phyloP scores from a whole-genome alignment of 305 asterid genomes.

The Ajuga reptans region DNA sequence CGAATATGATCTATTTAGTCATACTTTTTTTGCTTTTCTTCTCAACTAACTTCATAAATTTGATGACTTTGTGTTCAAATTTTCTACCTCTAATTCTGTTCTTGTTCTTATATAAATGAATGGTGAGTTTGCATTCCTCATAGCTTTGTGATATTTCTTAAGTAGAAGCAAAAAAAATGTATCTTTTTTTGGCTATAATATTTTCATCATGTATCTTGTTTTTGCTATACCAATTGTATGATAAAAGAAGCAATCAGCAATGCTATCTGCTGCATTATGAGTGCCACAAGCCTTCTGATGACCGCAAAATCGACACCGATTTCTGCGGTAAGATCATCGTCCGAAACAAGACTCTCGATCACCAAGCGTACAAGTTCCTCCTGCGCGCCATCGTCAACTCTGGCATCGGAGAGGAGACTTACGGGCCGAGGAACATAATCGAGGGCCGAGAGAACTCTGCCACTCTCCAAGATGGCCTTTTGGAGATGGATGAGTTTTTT shows the following conservation, averaged over 20 bases:
- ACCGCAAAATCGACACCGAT: conserved; percentile 29
- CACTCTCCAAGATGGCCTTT: conserved; percentile 25
- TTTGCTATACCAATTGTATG: conserved; percentile 11
- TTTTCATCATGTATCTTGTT: conserved; percentile 13
- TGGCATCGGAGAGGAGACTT: conserved; percentile 39
- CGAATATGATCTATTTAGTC: too few species aligned
- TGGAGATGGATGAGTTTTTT: conserved; percentile 34
- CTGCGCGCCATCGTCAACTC: conserved; percentile 32
- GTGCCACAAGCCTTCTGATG: conserved; percentile 37
- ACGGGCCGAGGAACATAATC: conserved; percentile 33
- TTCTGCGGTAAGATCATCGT: conserved; percentile 25
- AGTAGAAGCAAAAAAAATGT: too few species aligned
- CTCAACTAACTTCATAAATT: conserved; percentile 6
- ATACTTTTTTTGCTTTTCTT: too few species aligned
- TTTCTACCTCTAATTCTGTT: neutral
- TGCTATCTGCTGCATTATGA: conserved; percentile 38
- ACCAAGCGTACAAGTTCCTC: conserved; percentile 27
- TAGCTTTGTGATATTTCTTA: neutral
- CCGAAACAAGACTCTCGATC: conserved; percentile 34
- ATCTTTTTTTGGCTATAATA: neutral
- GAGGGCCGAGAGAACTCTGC: conserved; percentile 28
- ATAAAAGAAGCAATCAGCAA: conserved; percentile 13
- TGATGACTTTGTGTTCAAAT: neutral
- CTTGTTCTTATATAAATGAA: neutral
- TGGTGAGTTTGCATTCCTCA: neutral